These are phyloP conservation scores for Monosporascus cannonballus DNA, from an alignment of 2,329 filamentous ascomycete genomes.

Conservation along the genomic window DNA sequence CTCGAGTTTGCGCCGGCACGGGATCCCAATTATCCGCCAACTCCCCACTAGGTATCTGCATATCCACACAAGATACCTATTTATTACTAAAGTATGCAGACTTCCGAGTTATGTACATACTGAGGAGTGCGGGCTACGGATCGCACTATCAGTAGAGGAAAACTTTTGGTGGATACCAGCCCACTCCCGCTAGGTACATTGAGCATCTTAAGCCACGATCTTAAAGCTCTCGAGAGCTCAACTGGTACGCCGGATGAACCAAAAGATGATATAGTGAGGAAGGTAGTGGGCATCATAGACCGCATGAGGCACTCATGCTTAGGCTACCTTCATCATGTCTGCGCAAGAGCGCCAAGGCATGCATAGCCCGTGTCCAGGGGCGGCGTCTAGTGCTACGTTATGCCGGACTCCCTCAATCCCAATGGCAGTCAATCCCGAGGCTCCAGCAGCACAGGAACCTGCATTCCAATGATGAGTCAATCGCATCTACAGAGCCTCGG, in stretches of 20 bases:
- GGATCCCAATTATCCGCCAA: conserved; percentile 28
- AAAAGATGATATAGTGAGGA: not conserved
- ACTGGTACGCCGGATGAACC: no score
- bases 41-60: no score
- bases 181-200: not conserved
- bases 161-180: no score
- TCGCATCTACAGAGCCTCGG: not conserved
- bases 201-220: not conserved
- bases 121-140: no score
- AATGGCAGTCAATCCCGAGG: not conserved
- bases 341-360: conserved; percentile 7
- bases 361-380: conserved; percentile 5
- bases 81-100: no score
- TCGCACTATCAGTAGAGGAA: no score
- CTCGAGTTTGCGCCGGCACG: conserved; percentile 20
- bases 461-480: conserved; percentile 4
- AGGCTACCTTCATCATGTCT: conserved; percentile 6
- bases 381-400: conserved; percentile 1
- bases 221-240: no score
- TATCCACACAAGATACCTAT: no score
- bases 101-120: no score
- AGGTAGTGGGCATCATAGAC: no score
- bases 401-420: not conserved
- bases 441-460: conserved; percentile 2
- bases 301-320: conserved; percentile 6